A percentile compares a stretch with the other conserved stretches of the same genome.
These are phyloP conservation scores for Bisporella sp. DNA, from an alignment of 2,329 filamentous ascomycete species.

Conservation along the genomic window DNA sequence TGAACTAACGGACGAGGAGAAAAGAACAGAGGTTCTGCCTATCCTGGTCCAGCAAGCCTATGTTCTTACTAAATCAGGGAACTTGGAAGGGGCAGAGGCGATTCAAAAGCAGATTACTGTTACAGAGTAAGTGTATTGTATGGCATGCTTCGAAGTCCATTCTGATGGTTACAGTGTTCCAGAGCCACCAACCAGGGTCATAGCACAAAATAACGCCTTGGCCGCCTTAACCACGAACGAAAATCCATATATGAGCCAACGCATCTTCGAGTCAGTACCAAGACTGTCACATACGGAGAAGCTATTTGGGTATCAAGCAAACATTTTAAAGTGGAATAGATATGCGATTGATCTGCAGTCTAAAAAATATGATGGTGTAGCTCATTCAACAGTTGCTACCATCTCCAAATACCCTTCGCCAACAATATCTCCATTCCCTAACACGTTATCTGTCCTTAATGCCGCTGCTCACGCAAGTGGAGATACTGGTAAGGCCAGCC, in stretches of 20 bases:
- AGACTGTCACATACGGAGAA: constrained; percentile 50
- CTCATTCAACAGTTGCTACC: constrained; percentile 36
- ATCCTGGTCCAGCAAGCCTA: constrained; percentile 73
- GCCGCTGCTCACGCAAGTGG: constrained; percentile 68
- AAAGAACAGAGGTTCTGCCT: constrained; percentile 64
- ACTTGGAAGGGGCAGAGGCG: constrained; percentile 55
- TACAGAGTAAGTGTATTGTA: constrained; percentile 44
- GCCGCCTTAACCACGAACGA: constrained; percentile 34
- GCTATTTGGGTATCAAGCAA: constrained; percentile 66
- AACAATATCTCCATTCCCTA: constrained; percentile 42
- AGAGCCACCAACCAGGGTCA: constrained; percentile 58
- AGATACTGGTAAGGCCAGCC: constrained; percentile 54
- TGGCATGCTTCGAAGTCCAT: not conserved
- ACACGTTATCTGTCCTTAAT: constrained; percentile 55
- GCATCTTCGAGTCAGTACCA: constrained; percentile 49
- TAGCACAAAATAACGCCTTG: constrained; percentile 59
- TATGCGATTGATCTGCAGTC: constrained; percentile 58
- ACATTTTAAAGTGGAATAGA: constrained; percentile 53
- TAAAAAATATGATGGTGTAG: constrained; percentile 60
- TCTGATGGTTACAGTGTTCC: constrained; percentile 45
- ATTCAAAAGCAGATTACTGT: constrained; percentile 56
- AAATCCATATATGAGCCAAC: constrained; percentile 65
- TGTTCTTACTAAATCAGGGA: constrained; percentile 60
- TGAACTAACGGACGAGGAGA: constrained; percentile 68
- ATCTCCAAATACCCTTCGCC: constrained; percentile 39